Percentiles rank a stretch among this genome's conserved stretches.
These are phyloP conservation scores for Blastocystis sp. DNA, from an alignment of 352 stramenopile genomes.

Conservation along the genomic window DNA sequence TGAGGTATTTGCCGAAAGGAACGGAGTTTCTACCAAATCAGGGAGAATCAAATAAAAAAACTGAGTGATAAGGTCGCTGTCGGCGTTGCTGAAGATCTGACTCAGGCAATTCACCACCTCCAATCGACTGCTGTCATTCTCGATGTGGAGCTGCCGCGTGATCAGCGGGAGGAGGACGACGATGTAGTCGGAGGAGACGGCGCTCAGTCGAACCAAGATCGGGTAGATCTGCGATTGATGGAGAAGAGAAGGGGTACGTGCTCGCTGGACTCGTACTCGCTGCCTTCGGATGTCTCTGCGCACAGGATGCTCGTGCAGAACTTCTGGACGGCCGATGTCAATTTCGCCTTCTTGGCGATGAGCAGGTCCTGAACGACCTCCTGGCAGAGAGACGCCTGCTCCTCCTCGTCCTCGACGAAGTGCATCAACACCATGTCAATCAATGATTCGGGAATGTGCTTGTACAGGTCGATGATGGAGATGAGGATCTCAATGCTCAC, in stretches of 20 bases:
- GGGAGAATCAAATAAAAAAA: background rate
- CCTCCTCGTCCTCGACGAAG: background rate
- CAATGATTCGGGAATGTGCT: slow-evolving; percentile 10
- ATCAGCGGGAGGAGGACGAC: background rate
- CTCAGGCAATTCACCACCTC: slow-evolving; percentile 5
- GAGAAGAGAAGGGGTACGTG: too few species aligned
- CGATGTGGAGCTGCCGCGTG: background rate
- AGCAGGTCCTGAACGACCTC: background rate
- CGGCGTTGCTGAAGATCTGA: background rate
- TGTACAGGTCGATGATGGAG: slow-evolving; percentile 9
- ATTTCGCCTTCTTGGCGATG: background rate
- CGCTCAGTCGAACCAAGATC: background rate
- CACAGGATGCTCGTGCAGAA: slow-evolving; percentile 2
- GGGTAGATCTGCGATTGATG: background rate
- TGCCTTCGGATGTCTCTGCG: background rate
- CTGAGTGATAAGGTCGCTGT: background rate
- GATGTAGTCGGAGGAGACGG: slow-evolving; percentile 5
- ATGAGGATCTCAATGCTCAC: background rate
- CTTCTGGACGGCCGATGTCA: background rate
- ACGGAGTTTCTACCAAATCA: background rate
- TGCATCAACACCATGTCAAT: background rate
- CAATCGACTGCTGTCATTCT: background rate
- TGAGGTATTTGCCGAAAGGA: slow-evolving; percentile 16
- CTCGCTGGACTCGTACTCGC: background rate
- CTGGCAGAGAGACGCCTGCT: too few species aligned